Evolutionary conservation across 768 basidiomycete genomes (phyloP).

Genomic region (Hypholoma sublateritium): DNA sequence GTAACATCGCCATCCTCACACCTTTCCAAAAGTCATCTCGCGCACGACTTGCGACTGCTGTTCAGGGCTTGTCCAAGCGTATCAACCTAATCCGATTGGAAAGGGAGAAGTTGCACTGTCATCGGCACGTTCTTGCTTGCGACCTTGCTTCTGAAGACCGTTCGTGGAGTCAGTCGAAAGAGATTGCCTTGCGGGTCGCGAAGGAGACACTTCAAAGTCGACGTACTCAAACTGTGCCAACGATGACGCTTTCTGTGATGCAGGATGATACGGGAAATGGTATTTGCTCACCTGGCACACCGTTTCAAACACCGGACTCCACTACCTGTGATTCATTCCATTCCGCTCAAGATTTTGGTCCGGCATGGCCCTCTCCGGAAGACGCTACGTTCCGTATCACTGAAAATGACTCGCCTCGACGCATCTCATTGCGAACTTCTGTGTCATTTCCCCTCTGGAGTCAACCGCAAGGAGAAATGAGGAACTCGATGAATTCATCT

Average conservation of each 20-base stretch:
- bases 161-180: constrained; percentile 65
- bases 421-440: constrained; percentile 27
- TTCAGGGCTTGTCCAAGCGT: constrained; percentile 63
- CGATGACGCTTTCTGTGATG: constrained; percentile 37
- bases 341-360: constrained; percentile 60
- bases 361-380: constrained; percentile 47
- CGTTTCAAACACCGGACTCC: constrained; percentile 40
- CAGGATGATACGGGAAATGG: constrained; percentile 17
- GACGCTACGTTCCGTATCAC: constrained; percentile 33
- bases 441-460: constrained; percentile 22
- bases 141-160: constrained; percentile 75
- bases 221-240: constrained; percentile 31
- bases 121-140: constrained; percentile 68
- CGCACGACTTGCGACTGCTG: constrained; percentile 62
- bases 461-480: constrained; percentile 18
- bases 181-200: constrained; percentile 73
- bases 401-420: constrained; percentile 31
- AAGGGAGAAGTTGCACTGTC: constrained; percentile 70
- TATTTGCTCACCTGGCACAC: constrained; percentile 16
- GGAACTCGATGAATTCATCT: constrained; percentile 13
- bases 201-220: constrained; percentile 59
- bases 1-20: constrained; percentile 81
- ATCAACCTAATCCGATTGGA: constrained; percentile 70
- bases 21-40: constrained; percentile 88
- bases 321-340: constrained; percentile 62